These are phyloP conservation scores for Cryptosporidium andersoni DNA, from an alignment of 169 alveolate genomes.

Conservation along the genomic window DNA sequence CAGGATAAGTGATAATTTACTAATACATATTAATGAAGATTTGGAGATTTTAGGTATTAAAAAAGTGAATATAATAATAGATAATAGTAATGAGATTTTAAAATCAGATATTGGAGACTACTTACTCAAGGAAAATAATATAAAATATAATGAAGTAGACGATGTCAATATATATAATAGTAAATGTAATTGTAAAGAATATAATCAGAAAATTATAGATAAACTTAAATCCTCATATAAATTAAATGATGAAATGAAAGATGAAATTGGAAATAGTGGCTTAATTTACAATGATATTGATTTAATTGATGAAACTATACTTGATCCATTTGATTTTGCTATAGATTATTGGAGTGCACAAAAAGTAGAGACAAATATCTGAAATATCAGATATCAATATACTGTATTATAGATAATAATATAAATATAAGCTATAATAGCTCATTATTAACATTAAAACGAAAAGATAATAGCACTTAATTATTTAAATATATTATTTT, in stretches of 20 bases:
- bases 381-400: not conserved
- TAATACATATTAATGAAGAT: too few relatives aligned
- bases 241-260: not conserved
- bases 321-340: not conserved
- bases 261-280: not conserved
- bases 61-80: too few relatives aligned
- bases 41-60: too few relatives aligned
- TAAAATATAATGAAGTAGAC: not conserved
- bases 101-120: too few relatives aligned
- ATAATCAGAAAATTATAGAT: not conserved
- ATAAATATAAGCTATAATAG: not conserved
- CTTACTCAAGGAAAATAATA: too few relatives aligned
- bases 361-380: not conserved
- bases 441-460: not conserved
- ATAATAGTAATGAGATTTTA: too few relatives aligned
- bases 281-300: not conserved
- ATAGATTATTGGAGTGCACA: too few relatives aligned
- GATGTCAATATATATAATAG: not conserved
- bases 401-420: not conserved
- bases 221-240: not conserved
- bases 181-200: too few relatives aligned
- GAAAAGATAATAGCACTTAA: slow-evolving; percentile 14
- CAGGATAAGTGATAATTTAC: too few relatives aligned
- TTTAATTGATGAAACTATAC: not conserved
- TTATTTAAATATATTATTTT: slow-evolving; percentile 69